phyloP scores from a whole-genome alignment of 1,139 yeast genomes.

The Debaryomycetaceae sp. region DNA sequence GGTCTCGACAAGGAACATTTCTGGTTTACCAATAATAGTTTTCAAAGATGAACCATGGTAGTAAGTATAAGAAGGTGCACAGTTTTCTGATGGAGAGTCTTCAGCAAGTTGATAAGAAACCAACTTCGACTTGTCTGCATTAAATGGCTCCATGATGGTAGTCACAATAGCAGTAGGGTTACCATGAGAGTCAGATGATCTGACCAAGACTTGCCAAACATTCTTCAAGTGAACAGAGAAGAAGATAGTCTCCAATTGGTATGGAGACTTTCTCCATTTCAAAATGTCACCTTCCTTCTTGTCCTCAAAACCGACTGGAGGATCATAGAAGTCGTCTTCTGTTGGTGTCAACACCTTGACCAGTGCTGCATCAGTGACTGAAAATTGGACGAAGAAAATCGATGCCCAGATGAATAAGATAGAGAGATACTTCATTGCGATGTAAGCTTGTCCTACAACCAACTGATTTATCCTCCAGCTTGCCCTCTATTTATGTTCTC shows the following conservation, averaged over 20 bases:
- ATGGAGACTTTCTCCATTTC: constrained; percentile 20
- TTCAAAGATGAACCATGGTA: constrained; percentile 17
- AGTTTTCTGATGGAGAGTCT: constrained; percentile 26
- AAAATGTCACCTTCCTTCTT: constrained; percentile 19
- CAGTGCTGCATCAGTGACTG: background rate
- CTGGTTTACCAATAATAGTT: constrained; percentile 17
- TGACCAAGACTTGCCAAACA: constrained; percentile 30
- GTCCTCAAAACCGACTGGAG: constrained; percentile 20
- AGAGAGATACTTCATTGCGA: background rate
- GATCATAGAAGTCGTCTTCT: constrained; percentile 20
- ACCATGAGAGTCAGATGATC: constrained; percentile 32
- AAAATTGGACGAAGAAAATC: background rate
- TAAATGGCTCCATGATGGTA: constrained; percentile 29
- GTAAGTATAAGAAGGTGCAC: constrained; percentile 33
- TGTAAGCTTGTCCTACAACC: no score
- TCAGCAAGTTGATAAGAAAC: constrained; percentile 34
- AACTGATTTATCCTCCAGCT: no score
- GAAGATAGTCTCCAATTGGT: constrained; percentile 1
- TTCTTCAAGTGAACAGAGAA: constrained; percentile 13
- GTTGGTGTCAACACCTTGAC: constrained; percentile 6
- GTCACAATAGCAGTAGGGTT: constrained; percentile 29
- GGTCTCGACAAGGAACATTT: constrained; percentile 23
- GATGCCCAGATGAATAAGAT: background rate
- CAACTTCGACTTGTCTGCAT: constrained; percentile 25
- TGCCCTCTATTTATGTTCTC: no score